Base-by-base conservation (phyloP, 2,329 filamentous ascomycete genomes). In the Aspergillus sp. region DNA sequence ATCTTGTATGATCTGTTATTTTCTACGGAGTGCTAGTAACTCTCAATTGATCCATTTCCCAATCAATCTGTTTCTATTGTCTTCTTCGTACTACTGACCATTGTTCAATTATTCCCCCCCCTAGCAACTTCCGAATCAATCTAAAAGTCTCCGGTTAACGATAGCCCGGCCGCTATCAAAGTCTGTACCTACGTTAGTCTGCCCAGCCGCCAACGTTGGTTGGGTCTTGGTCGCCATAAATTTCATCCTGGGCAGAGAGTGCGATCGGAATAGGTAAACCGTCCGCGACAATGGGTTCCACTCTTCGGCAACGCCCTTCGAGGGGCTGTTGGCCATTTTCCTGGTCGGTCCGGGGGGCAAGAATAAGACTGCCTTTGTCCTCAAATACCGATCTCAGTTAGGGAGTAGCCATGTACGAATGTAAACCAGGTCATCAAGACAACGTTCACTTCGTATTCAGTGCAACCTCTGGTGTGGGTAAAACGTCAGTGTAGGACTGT, bases 161-260 rank as follows among this genome's bases (percentile, higher is more conserved):
- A 42, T 54, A 20, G 52, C 36, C 52, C 22, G 32, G 55, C 52
- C 46, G 49, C 56, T 45, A 58, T 58, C 51, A 46, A 54, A 58
- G 56, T 58, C 42, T 58, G 52, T 58, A 58, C 56, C 56, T 57
- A 57, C 56, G 56, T 57, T 57, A 57, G 56, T 18, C 50, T 57
- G 46, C 42, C 20, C 39, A 26, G 36, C 50, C 50, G 22, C 36
- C 16, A 53, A 53, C 56, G 56, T 52, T 58, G 51, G 56, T 54
- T 54, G 52, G 56, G 45, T 16, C 18, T 47, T 24, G 45, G 18
- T 14, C 11, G 45, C 10, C 45, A 47, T 47, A 47, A 47, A 11
- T 22, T 47, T 47, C 45, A 24, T 47, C 20, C 45, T 47, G 45
- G 45, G 45, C 20, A 47, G 20, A 24, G 16, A 9, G 18, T 6